Conservation (phyloP, 2,329 filamentous ascomycete species). For the Hyphodiscus sp. region DNA sequence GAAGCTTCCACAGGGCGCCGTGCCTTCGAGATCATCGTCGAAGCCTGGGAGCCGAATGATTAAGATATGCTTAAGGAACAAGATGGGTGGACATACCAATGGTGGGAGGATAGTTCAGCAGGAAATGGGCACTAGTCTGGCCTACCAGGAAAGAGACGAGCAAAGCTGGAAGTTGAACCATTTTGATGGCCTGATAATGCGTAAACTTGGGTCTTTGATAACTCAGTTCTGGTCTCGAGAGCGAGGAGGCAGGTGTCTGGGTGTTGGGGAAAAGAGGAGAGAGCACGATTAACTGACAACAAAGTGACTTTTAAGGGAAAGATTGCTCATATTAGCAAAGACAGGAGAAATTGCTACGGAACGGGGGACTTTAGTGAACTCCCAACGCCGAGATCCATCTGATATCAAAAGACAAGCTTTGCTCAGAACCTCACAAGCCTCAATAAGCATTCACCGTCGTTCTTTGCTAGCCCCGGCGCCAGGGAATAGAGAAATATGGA, state of each 20-base stretch:
- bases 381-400: not conserved
- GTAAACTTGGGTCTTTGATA: no score
- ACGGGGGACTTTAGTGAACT: not conserved
- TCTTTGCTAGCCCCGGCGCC: not conserved
- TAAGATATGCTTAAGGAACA: not conserved
- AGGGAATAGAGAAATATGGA: not conserved
- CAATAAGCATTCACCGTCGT: not conserved
- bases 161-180: conserved; percentile 2
- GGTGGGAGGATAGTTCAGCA: conserved; percentile 40
- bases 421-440: not conserved
- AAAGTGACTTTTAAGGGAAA: not conserved
- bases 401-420: not conserved
- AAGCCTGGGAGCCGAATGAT: conserved; percentile 34
- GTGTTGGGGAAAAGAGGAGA: no score
- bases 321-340: not conserved
- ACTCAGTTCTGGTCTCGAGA: no score
- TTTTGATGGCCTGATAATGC: not conserved
- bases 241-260: no score
- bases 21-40: conserved; percentile 39
- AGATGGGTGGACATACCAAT: conserved; percentile 6
- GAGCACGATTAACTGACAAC: no score
- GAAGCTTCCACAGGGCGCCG: conserved; percentile 49
- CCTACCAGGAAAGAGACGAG: conserved; percentile 10
- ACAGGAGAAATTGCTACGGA: not conserved
- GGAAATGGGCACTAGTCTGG: conserved; percentile 47